A percentile compares a stretch with the other conserved stretches of the same genome.
These are phyloP conservation scores for Peterozyma xylosa DNA, from an alignment of 805 yeast species.

Conservation along the genomic window DNA sequence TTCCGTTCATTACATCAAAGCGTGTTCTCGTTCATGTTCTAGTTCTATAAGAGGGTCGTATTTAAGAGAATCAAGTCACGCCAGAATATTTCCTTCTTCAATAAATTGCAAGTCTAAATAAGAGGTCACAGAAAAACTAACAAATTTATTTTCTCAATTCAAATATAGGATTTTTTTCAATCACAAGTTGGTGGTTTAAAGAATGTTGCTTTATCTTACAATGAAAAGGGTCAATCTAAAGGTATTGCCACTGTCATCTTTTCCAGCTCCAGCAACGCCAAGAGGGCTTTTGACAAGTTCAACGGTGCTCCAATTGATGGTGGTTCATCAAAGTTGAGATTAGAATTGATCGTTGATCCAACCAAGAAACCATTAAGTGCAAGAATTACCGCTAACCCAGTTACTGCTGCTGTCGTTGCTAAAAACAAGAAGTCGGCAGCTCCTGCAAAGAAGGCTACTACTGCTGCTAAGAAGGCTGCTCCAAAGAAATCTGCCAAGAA, in stretches of 20 bases:
- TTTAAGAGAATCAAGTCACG: no score
- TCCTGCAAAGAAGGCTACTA: conserved; percentile 18
- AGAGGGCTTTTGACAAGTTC: conserved; percentile 72
- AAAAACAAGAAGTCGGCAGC: conserved; percentile 49
- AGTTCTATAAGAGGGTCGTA: no score
- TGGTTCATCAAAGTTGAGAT: conserved; percentile 68
- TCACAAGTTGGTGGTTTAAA: conserved; percentile 82
- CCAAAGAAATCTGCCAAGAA: conserved; percentile 38
- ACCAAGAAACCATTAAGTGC: conserved; percentile 64
- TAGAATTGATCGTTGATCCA: conserved; percentile 84
- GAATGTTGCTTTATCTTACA: conserved; percentile 66
- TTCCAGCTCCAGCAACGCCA: conserved; percentile 60
- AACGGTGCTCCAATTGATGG: conserved; percentile 92
- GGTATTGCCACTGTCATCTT: conserved; percentile 89
- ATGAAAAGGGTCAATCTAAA: conserved; percentile 81
- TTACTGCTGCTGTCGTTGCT: conserved; percentile 28
- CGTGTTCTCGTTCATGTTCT: no score
- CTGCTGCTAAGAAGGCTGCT: conserved; percentile 15
- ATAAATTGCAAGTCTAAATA: no score
- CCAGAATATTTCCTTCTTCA: no score
- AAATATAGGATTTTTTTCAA: conserved; percentile 74
- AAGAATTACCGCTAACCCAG: conserved; percentile 47
- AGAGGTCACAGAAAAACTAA: conserved; percentile 8
- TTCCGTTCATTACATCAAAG: no score
- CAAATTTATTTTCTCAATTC: background rate